A percentile compares a stretch with the other conserved stretches of the same genome.
phyloP scores from a whole-genome alignment of 2,329 filamentous ascomycete genomes.

The Atkinsonella hypoxylon region DNA sequence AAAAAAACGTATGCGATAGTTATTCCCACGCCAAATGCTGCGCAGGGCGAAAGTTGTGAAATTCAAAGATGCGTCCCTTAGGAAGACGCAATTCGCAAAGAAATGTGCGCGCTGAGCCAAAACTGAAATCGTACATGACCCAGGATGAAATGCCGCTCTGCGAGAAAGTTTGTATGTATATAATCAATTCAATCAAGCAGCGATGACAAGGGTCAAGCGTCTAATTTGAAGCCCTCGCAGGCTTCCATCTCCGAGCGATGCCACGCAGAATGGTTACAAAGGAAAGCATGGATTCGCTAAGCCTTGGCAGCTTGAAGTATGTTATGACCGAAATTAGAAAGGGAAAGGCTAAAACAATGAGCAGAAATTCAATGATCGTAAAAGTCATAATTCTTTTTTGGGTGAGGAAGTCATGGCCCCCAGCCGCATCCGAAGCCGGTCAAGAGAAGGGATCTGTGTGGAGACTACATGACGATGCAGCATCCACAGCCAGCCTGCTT shows the following conservation, averaged over 20 bases:
- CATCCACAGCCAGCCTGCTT: constrained; percentile 35
- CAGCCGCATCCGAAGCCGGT: neutral
- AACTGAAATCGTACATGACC: neutral
- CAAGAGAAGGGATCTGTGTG: neutral
- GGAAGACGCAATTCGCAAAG: neutral
- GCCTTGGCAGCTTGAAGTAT: constrained; percentile 1
- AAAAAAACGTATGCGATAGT: neutral
- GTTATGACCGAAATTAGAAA: neutral
- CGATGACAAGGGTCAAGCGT: neutral
- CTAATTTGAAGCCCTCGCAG: neutral
- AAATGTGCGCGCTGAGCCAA: neutral
- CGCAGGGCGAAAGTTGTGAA: neutral
- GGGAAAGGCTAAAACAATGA: neutral
- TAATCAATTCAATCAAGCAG: neutral
- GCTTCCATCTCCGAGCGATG: neutral
- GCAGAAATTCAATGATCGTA: constrained; percentile 4
- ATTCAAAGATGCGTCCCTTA: neutral
- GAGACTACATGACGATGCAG: constrained; percentile 36
- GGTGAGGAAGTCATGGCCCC: too few relatives aligned
- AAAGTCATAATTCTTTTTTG: constrained; percentile 14
- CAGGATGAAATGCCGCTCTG: neutral
- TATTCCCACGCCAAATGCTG: neutral
- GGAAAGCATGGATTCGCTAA: constrained; percentile 5
- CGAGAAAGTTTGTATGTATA: neutral
- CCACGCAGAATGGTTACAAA: neutral